Conservation (phyloP, 805 yeast genomes). For the Candida bentonensis region DNA sequence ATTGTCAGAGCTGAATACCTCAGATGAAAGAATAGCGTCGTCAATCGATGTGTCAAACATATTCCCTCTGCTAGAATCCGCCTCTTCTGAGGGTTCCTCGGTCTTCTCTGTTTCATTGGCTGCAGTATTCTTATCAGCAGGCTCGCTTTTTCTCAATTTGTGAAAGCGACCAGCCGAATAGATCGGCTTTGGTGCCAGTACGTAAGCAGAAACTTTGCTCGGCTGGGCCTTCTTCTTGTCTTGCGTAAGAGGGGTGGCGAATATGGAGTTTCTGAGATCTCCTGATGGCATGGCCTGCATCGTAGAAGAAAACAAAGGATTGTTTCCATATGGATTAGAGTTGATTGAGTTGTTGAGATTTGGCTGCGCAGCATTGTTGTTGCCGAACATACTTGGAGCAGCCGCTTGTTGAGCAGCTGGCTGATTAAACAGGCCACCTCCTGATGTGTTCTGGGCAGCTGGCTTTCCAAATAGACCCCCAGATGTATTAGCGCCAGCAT, state of each 20-base stretch:
- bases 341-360: slow-evolving; percentile 25
- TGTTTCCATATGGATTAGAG: slow-evolving; percentile 67
- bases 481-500: slow-evolving; percentile 11
- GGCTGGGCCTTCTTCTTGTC: slow-evolving; percentile 39
- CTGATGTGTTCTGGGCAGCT: slow-evolving; percentile 8
- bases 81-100: not conserved
- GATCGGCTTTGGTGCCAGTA: slow-evolving; percentile 50
- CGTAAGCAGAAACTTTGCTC: slow-evolving; percentile 45
- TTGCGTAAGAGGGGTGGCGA: slow-evolving; percentile 31
- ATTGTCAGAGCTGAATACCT: not conserved
- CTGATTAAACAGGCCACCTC: slow-evolving; percentile 2
- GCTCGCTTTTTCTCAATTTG: not conserved
- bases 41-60: slow-evolving; percentile 1
- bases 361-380: slow-evolving; percentile 12
- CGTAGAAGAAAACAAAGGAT: slow-evolving; percentile 39
- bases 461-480: slow-evolving; percentile 25
- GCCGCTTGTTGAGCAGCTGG: slow-evolving; percentile 13
- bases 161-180: slow-evolving; percentile 18
- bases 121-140: not conserved
- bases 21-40: slow-evolving; percentile 2
- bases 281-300: slow-evolving; percentile 1
- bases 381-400: not conserved
- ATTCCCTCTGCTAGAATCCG: not conserved
- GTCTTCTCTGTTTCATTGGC: not conserved
- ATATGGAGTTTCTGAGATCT: slow-evolving; percentile 23